Conservation (phyloP, 352 stramenopile species). For the Phytophthora pistaciae region DNA sequence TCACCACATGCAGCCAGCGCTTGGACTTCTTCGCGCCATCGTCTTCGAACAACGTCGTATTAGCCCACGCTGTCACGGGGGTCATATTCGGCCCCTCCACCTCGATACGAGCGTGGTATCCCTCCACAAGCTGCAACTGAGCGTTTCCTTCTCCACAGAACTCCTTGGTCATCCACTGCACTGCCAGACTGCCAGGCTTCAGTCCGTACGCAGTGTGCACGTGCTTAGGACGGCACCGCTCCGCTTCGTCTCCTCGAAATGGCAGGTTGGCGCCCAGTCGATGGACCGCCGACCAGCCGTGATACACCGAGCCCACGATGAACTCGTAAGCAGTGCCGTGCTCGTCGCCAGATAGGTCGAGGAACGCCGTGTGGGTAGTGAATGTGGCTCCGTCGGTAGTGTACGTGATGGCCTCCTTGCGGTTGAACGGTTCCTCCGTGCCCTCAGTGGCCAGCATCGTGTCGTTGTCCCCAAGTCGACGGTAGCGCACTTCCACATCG, state of each 20-base stretch:
- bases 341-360: conserved; percentile 39
- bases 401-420: conserved; percentile 63
- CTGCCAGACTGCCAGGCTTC: conserved; percentile 61
- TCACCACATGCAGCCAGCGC: conserved; percentile 77
- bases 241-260: conserved; percentile 48
- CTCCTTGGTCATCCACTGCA: conserved; percentile 85
- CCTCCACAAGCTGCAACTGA: conserved; percentile 66
- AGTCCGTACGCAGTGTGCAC: conserved; percentile 83
- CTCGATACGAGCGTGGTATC: conserved; percentile 60
- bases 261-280: conserved; percentile 62
- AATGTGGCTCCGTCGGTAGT: conserved; percentile 58
- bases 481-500: conserved; percentile 66
- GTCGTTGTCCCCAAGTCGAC: conserved; percentile 46
- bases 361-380: conserved; percentile 74
- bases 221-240: conserved; percentile 78
- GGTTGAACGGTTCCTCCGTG: conserved; percentile 44
- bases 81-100: conserved; percentile 41
- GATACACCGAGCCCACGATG: conserved; percentile 78
- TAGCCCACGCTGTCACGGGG: conserved; percentile 53
- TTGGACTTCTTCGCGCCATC: conserved; percentile 61
- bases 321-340: conserved; percentile 60
- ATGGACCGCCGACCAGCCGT: conserved; percentile 81
- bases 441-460: conserved; percentile 28
- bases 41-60: conserved; percentile 77
- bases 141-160: conserved; percentile 53